Conservation (phyloP, 2,329 filamentous ascomycete genomes). For the Colletotrichum endophyticum region DNA sequence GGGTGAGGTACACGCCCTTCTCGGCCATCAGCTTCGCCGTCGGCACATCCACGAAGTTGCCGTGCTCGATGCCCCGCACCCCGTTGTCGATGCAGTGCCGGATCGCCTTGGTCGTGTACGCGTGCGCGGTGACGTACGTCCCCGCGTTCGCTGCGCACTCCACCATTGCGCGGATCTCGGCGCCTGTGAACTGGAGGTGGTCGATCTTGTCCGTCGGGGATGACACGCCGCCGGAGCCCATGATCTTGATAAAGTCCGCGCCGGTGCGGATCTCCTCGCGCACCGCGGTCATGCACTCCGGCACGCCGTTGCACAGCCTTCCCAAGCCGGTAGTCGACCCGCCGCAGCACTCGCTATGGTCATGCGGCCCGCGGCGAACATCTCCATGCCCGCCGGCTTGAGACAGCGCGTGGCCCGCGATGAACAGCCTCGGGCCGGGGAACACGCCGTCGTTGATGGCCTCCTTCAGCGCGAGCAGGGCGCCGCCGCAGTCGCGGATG, state of each 20-base stretch:
- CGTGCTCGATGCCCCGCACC: conserved; percentile 56
- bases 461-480: conserved; percentile 57
- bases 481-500: conserved; percentile 63
- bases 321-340: conserved; percentile 46
- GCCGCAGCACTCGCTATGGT: conserved; percentile 48
- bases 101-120: conserved; percentile 60
- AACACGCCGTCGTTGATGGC: conserved; percentile 60
- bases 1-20: conserved; percentile 54
- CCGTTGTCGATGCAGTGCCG: conserved; percentile 60
- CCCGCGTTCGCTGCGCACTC: conserved; percentile 52
- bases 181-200: conserved; percentile 59
- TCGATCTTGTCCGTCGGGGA: conserved; percentile 59
- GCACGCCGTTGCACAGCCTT: conserved; percentile 57
- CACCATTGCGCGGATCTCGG: conserved; percentile 60
- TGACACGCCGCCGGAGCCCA: conserved; percentile 62
- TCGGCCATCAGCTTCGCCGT: conserved; percentile 56
- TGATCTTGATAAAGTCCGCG: conserved; percentile 68
- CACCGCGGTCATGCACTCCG: conserved; percentile 55
- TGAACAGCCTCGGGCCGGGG: conserved; percentile 60
- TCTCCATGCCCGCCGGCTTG: conserved; percentile 66
- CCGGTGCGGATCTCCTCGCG: conserved; percentile 61
- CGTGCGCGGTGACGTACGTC: conserved; percentile 62
- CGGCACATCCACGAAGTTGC: conserved; percentile 46
- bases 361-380: conserved; percentile 47
- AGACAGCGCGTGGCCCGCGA: conserved; percentile 56